phyloP scores from a whole-genome alignment of 768 basidiomycete species.

The Boletus reticulatus region DNA sequence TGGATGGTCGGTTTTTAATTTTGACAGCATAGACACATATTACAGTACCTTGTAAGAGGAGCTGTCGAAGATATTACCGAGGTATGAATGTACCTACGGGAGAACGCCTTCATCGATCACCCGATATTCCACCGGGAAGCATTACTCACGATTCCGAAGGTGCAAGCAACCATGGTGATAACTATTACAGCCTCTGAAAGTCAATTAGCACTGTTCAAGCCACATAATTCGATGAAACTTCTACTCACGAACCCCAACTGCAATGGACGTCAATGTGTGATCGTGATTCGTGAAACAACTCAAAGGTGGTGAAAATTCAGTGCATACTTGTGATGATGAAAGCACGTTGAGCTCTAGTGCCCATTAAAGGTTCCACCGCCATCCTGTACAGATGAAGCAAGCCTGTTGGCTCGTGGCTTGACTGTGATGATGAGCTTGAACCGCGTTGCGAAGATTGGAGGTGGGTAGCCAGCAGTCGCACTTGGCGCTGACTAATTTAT shows the following conservation, averaged over 20 bases:
- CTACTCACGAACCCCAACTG: conserved; percentile 61
- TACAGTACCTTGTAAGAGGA: conserved; percentile 52
- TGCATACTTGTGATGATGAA: conserved; percentile 71
- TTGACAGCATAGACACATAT: not conserved
- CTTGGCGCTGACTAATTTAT: not conserved
- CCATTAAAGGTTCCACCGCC: conserved; percentile 70
- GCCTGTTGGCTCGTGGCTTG: conserved; percentile 11
- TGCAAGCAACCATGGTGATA: conserved; percentile 69
- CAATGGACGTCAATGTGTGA: not conserved
- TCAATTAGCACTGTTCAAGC: not conserved
- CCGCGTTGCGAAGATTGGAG: not conserved
- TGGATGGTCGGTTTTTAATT: conserved; percentile 12
- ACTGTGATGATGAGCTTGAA: conserved; percentile 9
- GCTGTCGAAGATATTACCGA: conserved; percentile 16
- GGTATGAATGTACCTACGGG: conserved; percentile 47
- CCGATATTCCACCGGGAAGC: not conserved
- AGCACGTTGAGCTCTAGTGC: conserved; percentile 67
- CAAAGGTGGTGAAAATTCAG: not conserved
- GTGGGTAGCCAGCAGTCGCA: not conserved
- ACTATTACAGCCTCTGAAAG: conserved; percentile 70
- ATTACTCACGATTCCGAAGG: conserved; percentile 58
- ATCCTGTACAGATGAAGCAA: conserved; percentile 38
- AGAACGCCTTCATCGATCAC: not conserved
- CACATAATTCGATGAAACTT: not conserved
- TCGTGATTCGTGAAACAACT: conserved; percentile 7